Percentiles rank a stretch among this genome's conserved stretches.
Evolutionary conservation across 2,329 filamentous ascomycete genomes (phyloP).

Genomic region (Penicillium crustosum): DNA sequence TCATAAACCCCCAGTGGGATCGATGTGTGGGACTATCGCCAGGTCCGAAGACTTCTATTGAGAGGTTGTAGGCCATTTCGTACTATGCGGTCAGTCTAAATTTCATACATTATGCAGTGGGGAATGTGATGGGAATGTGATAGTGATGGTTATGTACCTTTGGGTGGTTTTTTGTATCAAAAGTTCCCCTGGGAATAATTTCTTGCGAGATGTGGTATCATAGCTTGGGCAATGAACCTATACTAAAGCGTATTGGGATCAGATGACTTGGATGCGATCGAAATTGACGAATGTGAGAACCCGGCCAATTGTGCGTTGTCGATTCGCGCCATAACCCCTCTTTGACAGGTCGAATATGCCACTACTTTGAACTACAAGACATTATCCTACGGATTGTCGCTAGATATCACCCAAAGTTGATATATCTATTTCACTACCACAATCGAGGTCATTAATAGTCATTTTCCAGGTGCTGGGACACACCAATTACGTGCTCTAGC

Average conservation of each 20-base stretch:
- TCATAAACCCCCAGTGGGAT: conserved; percentile 29
- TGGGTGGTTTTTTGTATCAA: background rate
- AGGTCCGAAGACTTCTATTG: conserved; percentile 25
- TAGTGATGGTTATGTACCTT: background rate
- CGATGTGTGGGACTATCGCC: conserved; percentile 25
- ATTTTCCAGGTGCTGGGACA: background rate
- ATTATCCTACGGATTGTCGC: background rate
- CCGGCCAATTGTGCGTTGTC: conserved; percentile 4
- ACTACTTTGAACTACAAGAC: background rate
- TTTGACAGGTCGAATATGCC: background rate
- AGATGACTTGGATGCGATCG: conserved; percentile 4
- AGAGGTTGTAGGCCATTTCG: conserved; percentile 21
- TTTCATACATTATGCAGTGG: background rate
- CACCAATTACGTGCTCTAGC: background rate
- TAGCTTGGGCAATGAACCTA: background rate
- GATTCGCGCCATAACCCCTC: conserved; percentile 1
- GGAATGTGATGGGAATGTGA: background rate
- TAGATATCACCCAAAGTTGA: background rate
- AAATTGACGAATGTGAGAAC: background rate
- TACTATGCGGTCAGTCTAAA: background rate
- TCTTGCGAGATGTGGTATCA: background rate
- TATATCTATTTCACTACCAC: background rate
- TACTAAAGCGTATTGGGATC: background rate
- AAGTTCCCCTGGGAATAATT: background rate
- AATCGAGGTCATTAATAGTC: background rate